phyloP scores from a whole-genome alignment of 441 rosid species.

The Bocquillonia castaneifolia region DNA sequence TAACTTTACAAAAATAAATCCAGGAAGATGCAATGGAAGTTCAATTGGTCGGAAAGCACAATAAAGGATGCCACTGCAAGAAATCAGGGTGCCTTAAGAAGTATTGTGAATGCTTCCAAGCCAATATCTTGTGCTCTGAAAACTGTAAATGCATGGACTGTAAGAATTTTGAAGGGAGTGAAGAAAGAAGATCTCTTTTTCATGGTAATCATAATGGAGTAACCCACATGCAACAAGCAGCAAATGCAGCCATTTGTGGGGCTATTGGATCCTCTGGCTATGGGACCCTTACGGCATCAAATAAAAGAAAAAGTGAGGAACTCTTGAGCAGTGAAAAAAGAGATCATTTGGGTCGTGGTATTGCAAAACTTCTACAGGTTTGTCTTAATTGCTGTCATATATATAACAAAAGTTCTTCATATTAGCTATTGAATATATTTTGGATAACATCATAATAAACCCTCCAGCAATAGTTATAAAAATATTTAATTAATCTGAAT shows the following conservation, averaged over 20 bases:
- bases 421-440: background rate
- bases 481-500: background rate
- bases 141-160: conserved; percentile 89
- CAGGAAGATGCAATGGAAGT: conserved; percentile 68
- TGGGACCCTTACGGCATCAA: conserved; percentile 38
- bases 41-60: conserved; percentile 69
- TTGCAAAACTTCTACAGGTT: conserved; percentile 46
- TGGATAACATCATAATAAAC: background rate
- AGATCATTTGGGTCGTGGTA: conserved; percentile 26
- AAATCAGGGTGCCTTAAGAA: conserved; percentile 95
- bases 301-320: conserved; percentile 56
- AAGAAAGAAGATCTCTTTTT: conserved; percentile 68
- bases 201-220: conserved; percentile 47
- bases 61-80: conserved; percentile 95
- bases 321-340: conserved; percentile 28
- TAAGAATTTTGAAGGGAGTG: conserved; percentile 82
- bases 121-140: conserved; percentile 86
- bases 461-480: background rate
- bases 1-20: conserved; percentile 17
- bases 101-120: conserved; percentile 96
- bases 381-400: background rate
- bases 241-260: conserved; percentile 48
- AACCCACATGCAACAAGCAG: conserved; percentile 39
- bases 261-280: conserved; percentile 53
- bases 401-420: background rate